A percentile compares a stretch with the other conserved stretches of the same genome.
Conservation (phyloP, 2,329 filamentous ascomycete genomes). For the Exophiala aquamarina region DNA sequence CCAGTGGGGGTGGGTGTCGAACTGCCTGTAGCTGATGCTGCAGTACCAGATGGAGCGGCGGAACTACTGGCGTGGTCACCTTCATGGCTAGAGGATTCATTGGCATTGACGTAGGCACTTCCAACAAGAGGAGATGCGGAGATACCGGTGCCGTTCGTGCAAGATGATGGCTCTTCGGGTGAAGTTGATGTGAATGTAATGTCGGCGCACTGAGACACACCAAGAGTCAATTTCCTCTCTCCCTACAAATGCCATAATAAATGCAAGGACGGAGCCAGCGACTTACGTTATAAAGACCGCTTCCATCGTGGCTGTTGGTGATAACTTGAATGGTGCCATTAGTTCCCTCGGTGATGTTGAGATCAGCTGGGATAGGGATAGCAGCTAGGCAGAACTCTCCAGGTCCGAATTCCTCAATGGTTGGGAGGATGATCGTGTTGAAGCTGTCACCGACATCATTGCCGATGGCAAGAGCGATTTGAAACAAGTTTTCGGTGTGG, state of each 20-base stretch:
- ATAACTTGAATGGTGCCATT: conserved; percentile 70
- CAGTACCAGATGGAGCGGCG: conserved; percentile 23
- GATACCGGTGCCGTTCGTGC: conserved; percentile 60
- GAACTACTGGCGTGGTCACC: conserved; percentile 26
- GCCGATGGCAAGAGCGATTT: conserved; percentile 55
- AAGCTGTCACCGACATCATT: conserved; percentile 58
- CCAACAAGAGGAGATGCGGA: conserved; percentile 46
- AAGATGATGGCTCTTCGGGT: conserved; percentile 43
- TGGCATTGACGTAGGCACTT: conserved; percentile 42
- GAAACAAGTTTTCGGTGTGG: conserved; percentile 53
- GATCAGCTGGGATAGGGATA: conserved; percentile 39
- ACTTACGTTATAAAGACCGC: conserved; percentile 66
- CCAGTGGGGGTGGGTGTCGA: background rate
- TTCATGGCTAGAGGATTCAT: conserved; percentile 17
- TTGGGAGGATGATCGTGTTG: conserved; percentile 65
- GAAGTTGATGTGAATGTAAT: conserved; percentile 13
- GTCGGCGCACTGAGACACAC: conserved; percentile 17
- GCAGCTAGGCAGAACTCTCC: conserved; percentile 66
- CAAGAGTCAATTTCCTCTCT: background rate
- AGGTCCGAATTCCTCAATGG: conserved; percentile 60
- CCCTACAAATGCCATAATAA: background rate
- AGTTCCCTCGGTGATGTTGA: conserved; percentile 57
- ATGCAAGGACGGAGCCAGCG: background rate
- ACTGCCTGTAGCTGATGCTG: conserved; percentile 4
- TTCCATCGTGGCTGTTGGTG: conserved; percentile 57